Conservation (phyloP, 768 basidiomycete species). For the Myochromella boudieri region DNA sequence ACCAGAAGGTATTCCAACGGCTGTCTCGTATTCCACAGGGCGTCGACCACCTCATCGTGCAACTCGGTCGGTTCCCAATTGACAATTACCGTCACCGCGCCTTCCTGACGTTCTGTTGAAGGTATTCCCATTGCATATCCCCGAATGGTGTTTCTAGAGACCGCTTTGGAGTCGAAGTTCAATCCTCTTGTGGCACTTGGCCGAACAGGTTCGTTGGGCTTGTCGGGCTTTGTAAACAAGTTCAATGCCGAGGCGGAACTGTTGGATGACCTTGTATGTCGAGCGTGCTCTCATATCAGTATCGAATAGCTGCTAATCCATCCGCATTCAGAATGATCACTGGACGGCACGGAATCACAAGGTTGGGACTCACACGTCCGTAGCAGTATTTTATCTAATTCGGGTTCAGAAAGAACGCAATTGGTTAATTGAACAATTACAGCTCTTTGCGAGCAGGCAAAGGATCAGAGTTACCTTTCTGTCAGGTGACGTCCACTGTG, state of each 20-base stretch:
- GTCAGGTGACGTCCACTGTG: conserved; percentile 93
- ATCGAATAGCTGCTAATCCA: not conserved
- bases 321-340: conserved; percentile 69
- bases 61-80: conserved; percentile 53
- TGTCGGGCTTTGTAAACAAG: conserved; percentile 83
- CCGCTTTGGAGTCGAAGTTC: conserved; percentile 72
- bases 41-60: conserved; percentile 83
- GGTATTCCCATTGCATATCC: conserved; percentile 90
- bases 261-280: conserved; percentile 81
- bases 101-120: conserved; percentile 20
- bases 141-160: conserved; percentile 87
- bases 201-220: conserved; percentile 60
- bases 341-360: conserved; percentile 87
- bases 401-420: conserved; percentile 79
- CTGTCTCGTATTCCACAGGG: conserved; percentile 57
- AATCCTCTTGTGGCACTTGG: conserved; percentile 84
- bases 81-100: conserved; percentile 1
- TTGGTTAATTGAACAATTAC: conserved; percentile 78
- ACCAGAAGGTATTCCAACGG: conserved; percentile 68
- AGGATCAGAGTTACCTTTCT: conserved; percentile 80
- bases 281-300: not conserved
- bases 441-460: conserved; percentile 63
- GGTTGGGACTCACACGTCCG: conserved; percentile 31
- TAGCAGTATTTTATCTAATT: not conserved
- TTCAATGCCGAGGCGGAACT: conserved; percentile 93